Percentiles rank a stretch among this genome's conserved stretches.
phyloP scores from a whole-genome alignment of 1,284 basidiomycete species.

The Ustilago tritici region DNA sequence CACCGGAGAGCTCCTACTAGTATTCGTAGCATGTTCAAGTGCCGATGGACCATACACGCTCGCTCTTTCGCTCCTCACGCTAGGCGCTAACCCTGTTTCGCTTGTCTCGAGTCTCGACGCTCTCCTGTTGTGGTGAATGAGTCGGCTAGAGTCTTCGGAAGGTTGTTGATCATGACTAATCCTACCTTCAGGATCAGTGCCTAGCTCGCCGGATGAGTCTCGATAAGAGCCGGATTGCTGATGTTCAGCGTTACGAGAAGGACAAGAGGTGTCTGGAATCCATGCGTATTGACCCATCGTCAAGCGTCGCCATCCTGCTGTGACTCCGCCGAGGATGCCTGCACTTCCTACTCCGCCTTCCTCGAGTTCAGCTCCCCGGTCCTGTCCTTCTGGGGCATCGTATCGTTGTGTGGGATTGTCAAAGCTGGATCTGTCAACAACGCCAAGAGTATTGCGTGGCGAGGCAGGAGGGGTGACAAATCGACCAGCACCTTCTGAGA shows the following conservation, averaged over 20 bases:
- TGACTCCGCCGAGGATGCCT: conserved; percentile 50
- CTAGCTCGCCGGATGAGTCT: conserved; percentile 32
- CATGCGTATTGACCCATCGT: conserved; percentile 55
- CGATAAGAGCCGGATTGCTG: neutral
- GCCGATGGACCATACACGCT: conserved; percentile 45
- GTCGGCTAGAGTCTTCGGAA: conserved; percentile 34
- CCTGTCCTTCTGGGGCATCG: neutral
- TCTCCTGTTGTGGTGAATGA: conserved; percentile 20
- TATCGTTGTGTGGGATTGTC: conserved; percentile 9
- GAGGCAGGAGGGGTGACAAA: conserved; percentile 40
- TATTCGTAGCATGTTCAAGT: conserved; percentile 27
- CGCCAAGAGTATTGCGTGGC: conserved; percentile 22
- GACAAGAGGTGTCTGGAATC: conserved; percentile 26
- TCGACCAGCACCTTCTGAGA: conserved; percentile 7
- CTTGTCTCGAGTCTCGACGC: conserved; percentile 25
- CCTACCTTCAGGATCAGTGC: conserved; percentile 23
- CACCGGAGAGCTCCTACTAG: conserved; percentile 27
- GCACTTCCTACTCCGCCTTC: conserved; percentile 35
- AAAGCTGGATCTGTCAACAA: conserved; percentile 3
- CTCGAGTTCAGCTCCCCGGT: conserved; percentile 3
- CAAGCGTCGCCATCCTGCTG: conserved; percentile 53
- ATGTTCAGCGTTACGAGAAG: conserved; percentile 9
- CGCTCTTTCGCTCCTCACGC: conserved; percentile 50
- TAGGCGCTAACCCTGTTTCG: conserved; percentile 35
- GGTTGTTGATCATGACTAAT: conserved; percentile 18